These are phyloP conservation scores for Arthrobotrys conoides DNA, from an alignment of 2,329 filamentous ascomycete species.

Conservation along the genomic window DNA sequence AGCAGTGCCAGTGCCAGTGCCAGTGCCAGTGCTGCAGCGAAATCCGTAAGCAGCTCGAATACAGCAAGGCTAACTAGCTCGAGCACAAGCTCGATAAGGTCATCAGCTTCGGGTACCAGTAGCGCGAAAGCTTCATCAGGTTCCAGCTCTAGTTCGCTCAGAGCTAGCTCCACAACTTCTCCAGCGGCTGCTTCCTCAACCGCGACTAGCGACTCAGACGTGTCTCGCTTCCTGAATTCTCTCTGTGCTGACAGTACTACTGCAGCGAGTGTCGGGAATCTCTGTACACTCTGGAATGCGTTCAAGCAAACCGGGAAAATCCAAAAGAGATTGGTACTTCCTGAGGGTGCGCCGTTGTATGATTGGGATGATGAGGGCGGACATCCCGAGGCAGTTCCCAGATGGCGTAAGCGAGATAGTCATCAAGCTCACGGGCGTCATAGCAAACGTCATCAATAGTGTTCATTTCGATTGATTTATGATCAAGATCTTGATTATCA, in stretches of 20 bases:
- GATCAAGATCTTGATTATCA: no score
- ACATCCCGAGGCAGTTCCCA: constrained; percentile 4
- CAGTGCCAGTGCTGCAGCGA: constrained; percentile 3
- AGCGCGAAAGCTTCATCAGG: constrained; percentile 11
- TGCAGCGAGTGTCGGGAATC: constrained; percentile 29
- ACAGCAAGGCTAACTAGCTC: constrained; percentile 16
- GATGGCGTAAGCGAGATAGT: constrained; percentile 26
- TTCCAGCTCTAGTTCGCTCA: constrained; percentile 3
- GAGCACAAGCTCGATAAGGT: constrained; percentile 6
- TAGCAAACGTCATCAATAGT: constrained; percentile 18
- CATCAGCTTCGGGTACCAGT: constrained; percentile 3
- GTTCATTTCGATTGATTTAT: neutral
- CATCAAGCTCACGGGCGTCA: constrained; percentile 28
- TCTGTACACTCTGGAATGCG: constrained; percentile 45
- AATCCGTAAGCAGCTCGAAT: neutral
- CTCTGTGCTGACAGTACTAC: constrained; percentile 34
- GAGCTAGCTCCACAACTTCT: constrained; percentile 19
- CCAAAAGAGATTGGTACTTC: constrained; percentile 34
- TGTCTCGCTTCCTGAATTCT: constrained; percentile 34
- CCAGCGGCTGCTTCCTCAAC: constrained; percentile 5
- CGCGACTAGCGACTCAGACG: constrained; percentile 14
- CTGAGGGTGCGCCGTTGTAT: constrained; percentile 10
- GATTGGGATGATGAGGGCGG: constrained; percentile 34
- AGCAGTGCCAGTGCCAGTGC: neutral
- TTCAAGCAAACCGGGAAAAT: constrained; percentile 47